phyloP scores from a whole-genome alignment of 768 basidiomycete species.

The Termitomyces sp. region DNA sequence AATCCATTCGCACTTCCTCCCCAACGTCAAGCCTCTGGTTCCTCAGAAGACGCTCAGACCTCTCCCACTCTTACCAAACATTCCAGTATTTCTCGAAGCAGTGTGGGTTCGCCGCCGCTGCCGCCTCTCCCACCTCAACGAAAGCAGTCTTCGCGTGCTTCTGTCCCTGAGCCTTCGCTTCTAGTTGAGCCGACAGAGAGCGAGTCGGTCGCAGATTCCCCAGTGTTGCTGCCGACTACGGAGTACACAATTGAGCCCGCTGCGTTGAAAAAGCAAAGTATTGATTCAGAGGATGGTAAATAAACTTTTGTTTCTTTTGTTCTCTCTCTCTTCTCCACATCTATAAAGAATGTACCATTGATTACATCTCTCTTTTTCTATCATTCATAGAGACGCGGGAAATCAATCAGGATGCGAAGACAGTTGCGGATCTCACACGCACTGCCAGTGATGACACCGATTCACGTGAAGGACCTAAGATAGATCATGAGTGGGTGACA shows the following conservation, averaged over 20 bases:
- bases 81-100: slow-evolving; percentile 8
- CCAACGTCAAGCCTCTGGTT: slow-evolving; percentile 15
- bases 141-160: slow-evolving; percentile 5
- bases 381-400: slow-evolving; percentile 13
- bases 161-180: not conserved
- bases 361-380: slow-evolving; percentile 17
- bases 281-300: slow-evolving; percentile 21
- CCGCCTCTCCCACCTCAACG: slow-evolving; percentile 6
- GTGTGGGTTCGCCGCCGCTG: not conserved
- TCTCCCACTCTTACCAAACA: slow-evolving; percentile 8
- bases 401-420: slow-evolving; percentile 4
- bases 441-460: slow-evolving; percentile 9
- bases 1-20: slow-evolving; percentile 42
- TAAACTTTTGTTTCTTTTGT: slow-evolving; percentile 13
- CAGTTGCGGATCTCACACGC: slow-evolving; percentile 7
- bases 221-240: not conserved
- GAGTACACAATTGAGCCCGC: slow-evolving; percentile 6
- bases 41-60: slow-evolving; percentile 11
- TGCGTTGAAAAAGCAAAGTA: not conserved
- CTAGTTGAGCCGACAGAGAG: not conserved
- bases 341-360: slow-evolving; percentile 23
- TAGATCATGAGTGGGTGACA: slow-evolving; percentile 2
- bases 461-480: slow-evolving; percentile 10
- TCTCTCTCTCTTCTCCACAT: slow-evolving; percentile 16
- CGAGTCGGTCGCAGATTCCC: not conserved